A percentile compares a stretch with the other conserved stretches of the same genome.
phyloP scores from a whole-genome alignment of 805 yeast genomes.

The Metschnikowia dekortorum region DNA sequence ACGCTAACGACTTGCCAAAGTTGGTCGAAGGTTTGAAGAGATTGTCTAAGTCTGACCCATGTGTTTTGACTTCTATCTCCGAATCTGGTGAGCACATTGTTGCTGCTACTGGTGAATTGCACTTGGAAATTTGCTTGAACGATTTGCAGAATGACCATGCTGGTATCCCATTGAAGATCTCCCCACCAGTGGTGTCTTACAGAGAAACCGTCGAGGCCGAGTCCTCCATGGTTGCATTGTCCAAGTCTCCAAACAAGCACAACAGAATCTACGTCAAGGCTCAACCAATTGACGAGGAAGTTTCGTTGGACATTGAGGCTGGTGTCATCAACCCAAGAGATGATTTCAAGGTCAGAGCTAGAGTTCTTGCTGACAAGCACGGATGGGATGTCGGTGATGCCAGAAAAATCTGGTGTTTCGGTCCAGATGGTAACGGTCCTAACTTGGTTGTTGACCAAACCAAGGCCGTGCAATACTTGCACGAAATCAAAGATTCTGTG shows the following conservation, averaged over 20 bases:
- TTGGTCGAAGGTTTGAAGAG: slow-evolving; percentile 99
- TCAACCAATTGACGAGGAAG: slow-evolving; percentile 93
- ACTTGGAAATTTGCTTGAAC: slow-evolving; percentile 93
- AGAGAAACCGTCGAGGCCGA: slow-evolving; percentile 95
- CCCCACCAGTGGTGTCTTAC: slow-evolving; percentile 98
- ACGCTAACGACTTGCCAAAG: slow-evolving; percentile 98
- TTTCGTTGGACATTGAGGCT: slow-evolving; percentile 81
- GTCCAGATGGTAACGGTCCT: slow-evolving; percentile 99
- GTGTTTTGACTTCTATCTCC: slow-evolving; percentile 83
- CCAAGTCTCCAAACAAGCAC: slow-evolving; percentile 99
- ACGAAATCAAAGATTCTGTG: slow-evolving; percentile 98
- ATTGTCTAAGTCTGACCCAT: slow-evolving; percentile 98
- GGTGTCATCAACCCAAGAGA: slow-evolving; percentile 94
- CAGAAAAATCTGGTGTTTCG: slow-evolving; percentile 99
- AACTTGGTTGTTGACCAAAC: slow-evolving; percentile 99
- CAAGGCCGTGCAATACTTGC: slow-evolving; percentile 98
- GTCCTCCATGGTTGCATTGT: slow-evolving; percentile 93
- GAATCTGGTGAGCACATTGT: slow-evolving; percentile 99
- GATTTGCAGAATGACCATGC: slow-evolving; percentile 99
- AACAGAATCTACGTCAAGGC: slow-evolving; percentile 99
- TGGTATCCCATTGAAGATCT: slow-evolving; percentile 96
- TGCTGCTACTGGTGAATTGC: slow-evolving; percentile 99
- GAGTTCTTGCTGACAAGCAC: slow-evolving; percentile 97
- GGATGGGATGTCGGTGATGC: slow-evolving; percentile 99
- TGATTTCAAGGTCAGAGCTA: slow-evolving; percentile 98